Evolutionary conservation across 331 rosid genomes (phyloP).

Genomic region (Pyracantha coccinea): DNA sequence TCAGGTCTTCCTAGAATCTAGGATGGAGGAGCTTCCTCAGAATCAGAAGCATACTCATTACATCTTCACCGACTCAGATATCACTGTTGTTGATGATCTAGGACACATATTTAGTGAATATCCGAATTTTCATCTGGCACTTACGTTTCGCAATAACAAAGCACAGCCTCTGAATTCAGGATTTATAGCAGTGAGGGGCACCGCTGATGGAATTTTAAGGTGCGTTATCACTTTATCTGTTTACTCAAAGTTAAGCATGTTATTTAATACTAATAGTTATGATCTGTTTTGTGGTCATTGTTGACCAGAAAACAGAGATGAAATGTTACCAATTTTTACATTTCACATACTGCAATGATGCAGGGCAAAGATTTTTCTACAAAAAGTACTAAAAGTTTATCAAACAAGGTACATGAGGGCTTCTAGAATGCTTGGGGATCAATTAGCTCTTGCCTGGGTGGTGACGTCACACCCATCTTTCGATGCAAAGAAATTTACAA

Average conservation of each 20-base stretch:
- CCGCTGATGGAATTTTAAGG: conserved; percentile 71
- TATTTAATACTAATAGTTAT: not conserved
- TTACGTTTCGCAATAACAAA: conserved; percentile 87
- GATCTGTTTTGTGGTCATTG: not conserved
- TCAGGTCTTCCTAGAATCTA: conserved; percentile 70
- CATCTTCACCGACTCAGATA: conserved; percentile 88
- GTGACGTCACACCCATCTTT: conserved; percentile 67
- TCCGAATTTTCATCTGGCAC: conserved; percentile 71
- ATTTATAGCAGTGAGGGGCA: conserved; percentile 90
- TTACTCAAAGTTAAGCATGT: not conserved
- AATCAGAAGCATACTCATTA: conserved; percentile 39
- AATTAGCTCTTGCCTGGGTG: conserved; percentile 93
- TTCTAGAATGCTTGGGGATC: conserved; percentile 96
- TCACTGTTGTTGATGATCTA: conserved; percentile 75
- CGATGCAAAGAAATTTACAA: conserved; percentile 50
- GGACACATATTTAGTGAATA: conserved; percentile 53
- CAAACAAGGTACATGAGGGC: conserved; percentile 56
- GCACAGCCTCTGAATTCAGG: conserved; percentile 95
- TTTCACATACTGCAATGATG: not conserved
- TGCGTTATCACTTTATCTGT: not conserved
- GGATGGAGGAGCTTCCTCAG: conserved; percentile 44
- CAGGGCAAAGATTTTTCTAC: conserved; percentile 78
- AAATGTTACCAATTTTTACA: not conserved
- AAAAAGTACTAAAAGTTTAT: conserved; percentile 61
- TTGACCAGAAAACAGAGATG: not conserved